Base-by-base conservation (phyloP, 371 early-diverging fungal genomes). In the Batkoa obscura region DNA sequence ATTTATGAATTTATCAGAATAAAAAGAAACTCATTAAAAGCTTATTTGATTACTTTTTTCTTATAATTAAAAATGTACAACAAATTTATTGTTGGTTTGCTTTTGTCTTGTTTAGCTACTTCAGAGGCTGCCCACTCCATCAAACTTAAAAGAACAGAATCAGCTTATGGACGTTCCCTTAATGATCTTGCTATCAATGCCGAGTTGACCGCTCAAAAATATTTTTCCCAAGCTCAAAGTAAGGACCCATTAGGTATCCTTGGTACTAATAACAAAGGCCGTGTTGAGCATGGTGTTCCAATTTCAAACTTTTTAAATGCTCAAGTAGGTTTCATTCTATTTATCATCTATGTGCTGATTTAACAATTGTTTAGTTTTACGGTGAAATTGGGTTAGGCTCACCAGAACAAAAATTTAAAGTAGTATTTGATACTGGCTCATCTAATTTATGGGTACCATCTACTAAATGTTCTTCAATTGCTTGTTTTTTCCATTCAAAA, bases 371-470 rank as follows among this genome's bases (percentile, higher is more conserved):
- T 23, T 66, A 77, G 74, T 92, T 92, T 73, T 93, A 79, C 64
- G 90, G 90, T 30, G 87, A 87, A 39, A 80, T 91, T 60, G 68
- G 63, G 10, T 54, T 92, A 38, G 92, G 92, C 35, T 81, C 84
- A 10, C 94, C 93, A 13, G 69, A 76, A 33, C 94, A 96, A 67
- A 73, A 65, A 6, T 96, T 96, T 71, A 80, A 80, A 32, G 90
- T 93, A 32, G 83, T 97, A 10, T 86, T 94, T 57, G 96, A 94
- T 68, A 93, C 94, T 5, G 94, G 91, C 5, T 90, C 90, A 32
- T 83, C 86, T 45, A 94, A 94, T 64, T 76, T 93, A 36, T 93
- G 94, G 95, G 93, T 95, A 31, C 98, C 95, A 4, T 90, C 90
- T 13, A 87, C 84, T 1, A 82, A 80, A 56, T 97, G 98, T 73